phyloP scores from a whole-genome alignment of 345 rosid species.

The Salix udensis region DNA sequence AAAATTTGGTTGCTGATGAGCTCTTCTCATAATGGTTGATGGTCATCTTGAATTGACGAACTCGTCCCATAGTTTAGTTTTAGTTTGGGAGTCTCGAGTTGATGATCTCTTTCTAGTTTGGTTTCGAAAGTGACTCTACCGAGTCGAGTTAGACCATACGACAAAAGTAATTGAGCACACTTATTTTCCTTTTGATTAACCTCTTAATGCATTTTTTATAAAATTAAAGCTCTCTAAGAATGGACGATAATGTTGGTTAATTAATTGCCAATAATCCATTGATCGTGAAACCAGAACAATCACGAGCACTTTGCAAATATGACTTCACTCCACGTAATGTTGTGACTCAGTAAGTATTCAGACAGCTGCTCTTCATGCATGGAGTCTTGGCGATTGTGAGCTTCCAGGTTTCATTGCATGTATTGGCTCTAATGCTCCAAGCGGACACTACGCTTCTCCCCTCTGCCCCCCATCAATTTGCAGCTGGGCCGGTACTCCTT shows the following conservation, averaged over 20 bases:
- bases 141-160: too few relatives aligned
- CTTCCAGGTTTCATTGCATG: conserved; percentile 18
- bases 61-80: too few relatives aligned
- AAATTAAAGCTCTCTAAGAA: too few relatives aligned
- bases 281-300: neutral
- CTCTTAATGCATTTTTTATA: too few relatives aligned
- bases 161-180: neutral
- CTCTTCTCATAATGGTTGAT: too few relatives aligned
- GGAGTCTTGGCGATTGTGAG: conserved; percentile 15
- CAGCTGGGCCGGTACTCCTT: neutral
- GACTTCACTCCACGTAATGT: conserved; percentile 23
- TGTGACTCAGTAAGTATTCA: neutral
- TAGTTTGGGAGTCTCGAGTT: too few relatives aligned
- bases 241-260: neutral
- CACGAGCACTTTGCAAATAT: neutral
- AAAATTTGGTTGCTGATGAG: too few relatives aligned
- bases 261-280: too few relatives aligned
- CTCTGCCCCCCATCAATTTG: neutral
- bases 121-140: too few relatives aligned
- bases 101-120: too few relatives aligned
- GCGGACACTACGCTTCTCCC: neutral
- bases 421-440: neutral
- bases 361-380: conserved; percentile 39
- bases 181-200: neutral
- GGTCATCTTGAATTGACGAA: too few relatives aligned